Evolutionary conservation across 2,329 filamentous ascomycete species (phyloP), one percentile per base, ranked within the genome.

Genomic region (Ophiostoma sp.): DNA sequence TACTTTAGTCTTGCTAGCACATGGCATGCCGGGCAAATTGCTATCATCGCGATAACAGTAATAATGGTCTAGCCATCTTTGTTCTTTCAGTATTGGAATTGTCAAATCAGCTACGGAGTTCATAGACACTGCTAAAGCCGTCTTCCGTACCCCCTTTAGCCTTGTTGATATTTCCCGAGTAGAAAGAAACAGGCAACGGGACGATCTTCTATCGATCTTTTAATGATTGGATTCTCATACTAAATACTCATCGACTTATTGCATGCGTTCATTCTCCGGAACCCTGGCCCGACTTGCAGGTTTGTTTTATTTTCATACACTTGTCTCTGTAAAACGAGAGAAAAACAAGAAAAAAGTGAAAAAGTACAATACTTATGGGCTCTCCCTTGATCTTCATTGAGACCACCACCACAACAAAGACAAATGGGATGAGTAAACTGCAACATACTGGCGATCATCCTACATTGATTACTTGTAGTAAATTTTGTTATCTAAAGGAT

Each of bases 351-450:
- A 39, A 7, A 41, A 41, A 41, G 15, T 1, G 13, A 4, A 11
- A 41, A 41, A 15, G 15, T 4, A 11, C 11, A 13, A 41, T 41
- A 41, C 39, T 4, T 15, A 27, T 57, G 52, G 1, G 10, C 4
- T 57, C 52, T 27, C 52, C 52, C 52, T 57, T 57, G 52, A 57
- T 57, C 52, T 57, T 57, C 52, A 57, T 27, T 27, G 52, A 27
- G 7, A 57, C n/a, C n/a, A 11, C n/a, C 23, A 13, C 52, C 23
- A 57, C 23, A 13, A 57, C 52, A 57, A 31, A 57, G 52, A 57
- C 52, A 57, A 57, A 57, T 57, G 52, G 27, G 52, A 57, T 31
- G 52, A 57, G 52, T 57, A 57, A 57, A 27, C 52, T 57, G 52
- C 52, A 31, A 13, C n/a, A 48, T 57, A 8, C 11, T 5, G 52